A percentile compares a stretch with the other conserved stretches of the same genome.
phyloP scores from a whole-genome alignment of 768 basidiomycete genomes.

The Chalciporus piperatus region DNA sequence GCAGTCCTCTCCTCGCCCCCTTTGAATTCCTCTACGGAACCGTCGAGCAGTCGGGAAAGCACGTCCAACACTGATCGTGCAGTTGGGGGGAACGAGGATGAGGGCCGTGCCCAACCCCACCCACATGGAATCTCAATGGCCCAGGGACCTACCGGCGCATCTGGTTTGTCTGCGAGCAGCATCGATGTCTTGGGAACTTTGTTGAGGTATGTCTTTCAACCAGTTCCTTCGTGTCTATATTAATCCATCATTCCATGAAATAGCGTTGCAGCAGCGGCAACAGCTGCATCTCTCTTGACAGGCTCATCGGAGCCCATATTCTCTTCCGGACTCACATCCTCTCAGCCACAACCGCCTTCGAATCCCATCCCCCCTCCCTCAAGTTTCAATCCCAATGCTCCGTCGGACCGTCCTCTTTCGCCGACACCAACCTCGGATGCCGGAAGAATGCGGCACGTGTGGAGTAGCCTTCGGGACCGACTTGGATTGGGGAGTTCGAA shows the following conservation, averaged over 20 bases:
- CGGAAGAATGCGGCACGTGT: conserved; percentile 58
- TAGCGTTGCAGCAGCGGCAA: conserved; percentile 90
- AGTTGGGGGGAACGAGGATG: conserved; percentile 15
- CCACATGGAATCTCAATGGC: conserved; percentile 25
- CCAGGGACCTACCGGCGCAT: conserved; percentile 26
- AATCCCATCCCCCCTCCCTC: conserved; percentile 12
- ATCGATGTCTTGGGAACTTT: conserved; percentile 83
- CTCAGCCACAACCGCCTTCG: conserved; percentile 19
- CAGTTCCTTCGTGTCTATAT: background rate
- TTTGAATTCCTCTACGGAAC: conserved; percentile 4
- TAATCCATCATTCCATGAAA: background rate
- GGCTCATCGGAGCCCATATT: conserved; percentile 67
- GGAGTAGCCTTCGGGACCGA: conserved; percentile 67
- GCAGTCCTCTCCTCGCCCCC: conserved; percentile 9
- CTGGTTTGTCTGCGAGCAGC: conserved; percentile 63
- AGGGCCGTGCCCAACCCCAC: conserved; percentile 11
- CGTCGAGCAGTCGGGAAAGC: conserved; percentile 1
- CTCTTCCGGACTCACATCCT: conserved; percentile 50
- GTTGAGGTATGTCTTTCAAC: conserved; percentile 52
- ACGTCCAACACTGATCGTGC: background rate
- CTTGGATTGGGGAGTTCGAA: conserved; percentile 46
- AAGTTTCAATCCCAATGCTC: conserved; percentile 10
- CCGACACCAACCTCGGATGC: conserved; percentile 40
- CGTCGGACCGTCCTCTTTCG: conserved; percentile 36
- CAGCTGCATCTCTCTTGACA: conserved; percentile 79